A percentile compares a stretch with the other conserved stretches of the same genome.
Conservation (phyloP, 2,329 filamentous ascomycete genomes). For the Trichoderma sp. region DNA sequence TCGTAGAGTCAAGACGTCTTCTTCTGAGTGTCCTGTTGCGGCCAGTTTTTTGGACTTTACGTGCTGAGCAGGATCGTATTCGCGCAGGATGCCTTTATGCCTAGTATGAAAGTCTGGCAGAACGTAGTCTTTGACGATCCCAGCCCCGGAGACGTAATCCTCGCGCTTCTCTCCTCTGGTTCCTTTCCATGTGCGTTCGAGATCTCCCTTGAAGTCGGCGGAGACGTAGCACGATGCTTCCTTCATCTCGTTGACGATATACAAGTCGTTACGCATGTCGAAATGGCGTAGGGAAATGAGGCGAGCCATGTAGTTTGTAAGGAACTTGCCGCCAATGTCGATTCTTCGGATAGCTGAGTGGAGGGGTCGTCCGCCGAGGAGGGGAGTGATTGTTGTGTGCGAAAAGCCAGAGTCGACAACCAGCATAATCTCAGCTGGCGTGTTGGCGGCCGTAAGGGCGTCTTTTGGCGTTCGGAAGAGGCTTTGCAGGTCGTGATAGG, state of each 20-base stretch:
- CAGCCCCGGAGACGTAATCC: slow-evolving; percentile 53
- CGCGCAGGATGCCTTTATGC: slow-evolving; percentile 69
- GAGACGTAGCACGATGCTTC: slow-evolving; percentile 86
- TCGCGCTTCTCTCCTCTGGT: slow-evolving; percentile 62
- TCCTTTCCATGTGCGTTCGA: slow-evolving; percentile 85
- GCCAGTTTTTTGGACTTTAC: slow-evolving; percentile 55
- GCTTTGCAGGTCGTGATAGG: slow-evolving; percentile 76
- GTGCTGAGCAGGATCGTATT: slow-evolving; percentile 72
- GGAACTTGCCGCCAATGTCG: slow-evolving; percentile 87
- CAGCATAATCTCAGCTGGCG: slow-evolving; percentile 79
- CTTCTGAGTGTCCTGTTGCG: slow-evolving; percentile 50
- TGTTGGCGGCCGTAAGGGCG: slow-evolving; percentile 44
- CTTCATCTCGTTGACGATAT: slow-evolving; percentile 96
- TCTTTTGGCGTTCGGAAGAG: slow-evolving; percentile 66
- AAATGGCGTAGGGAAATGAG: slow-evolving; percentile 89
- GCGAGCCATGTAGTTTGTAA: slow-evolving; percentile 92
- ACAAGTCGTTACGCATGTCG: slow-evolving; percentile 91
- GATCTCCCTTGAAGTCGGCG: slow-evolving; percentile 72
- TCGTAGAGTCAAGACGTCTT: slow-evolving; percentile 83
- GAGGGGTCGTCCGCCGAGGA: slow-evolving; percentile 78
- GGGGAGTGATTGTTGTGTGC: slow-evolving; percentile 85
- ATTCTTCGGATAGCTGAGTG: slow-evolving; percentile 82
- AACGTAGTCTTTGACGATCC: slow-evolving; percentile 86
- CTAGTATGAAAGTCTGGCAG: slow-evolving; percentile 75
- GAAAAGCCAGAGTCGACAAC: slow-evolving; percentile 92